Evolutionary conservation across 257 asterid genomes (phyloP).

Genomic region (Solanum rostratum): DNA sequence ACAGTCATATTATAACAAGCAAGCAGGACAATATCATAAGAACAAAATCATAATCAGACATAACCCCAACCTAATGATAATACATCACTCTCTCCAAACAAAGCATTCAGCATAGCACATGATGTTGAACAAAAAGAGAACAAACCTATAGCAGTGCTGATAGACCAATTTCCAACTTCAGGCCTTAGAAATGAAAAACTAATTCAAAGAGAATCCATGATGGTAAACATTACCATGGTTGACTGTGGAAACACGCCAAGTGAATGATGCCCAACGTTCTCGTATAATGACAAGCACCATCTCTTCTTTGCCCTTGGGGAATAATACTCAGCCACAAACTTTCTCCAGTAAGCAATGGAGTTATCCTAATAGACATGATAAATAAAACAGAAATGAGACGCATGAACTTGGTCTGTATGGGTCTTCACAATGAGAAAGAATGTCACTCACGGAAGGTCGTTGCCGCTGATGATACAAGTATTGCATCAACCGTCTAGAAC

Average conservation of each 20-base stretch:
- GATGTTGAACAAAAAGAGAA: not conserved
- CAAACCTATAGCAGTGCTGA: not conserved
- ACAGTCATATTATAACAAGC: not conserved
- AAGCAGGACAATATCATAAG: not conserved
- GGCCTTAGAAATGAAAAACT: not conserved
- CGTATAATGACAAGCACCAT: slow-evolving; percentile 91
- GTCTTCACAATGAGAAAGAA: not conserved
- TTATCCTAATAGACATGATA: slow-evolving; percentile 40
- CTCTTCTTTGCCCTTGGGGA: slow-evolving; percentile 94
- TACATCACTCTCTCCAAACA: not conserved
- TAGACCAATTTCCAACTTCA: not conserved
- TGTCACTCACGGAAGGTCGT: slow-evolving; percentile 73
- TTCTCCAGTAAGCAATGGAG: slow-evolving; percentile 92
- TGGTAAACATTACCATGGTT: slow-evolving; percentile 51
- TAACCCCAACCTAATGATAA: not conserved
- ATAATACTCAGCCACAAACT: slow-evolving; percentile 91
- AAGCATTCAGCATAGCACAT: not conserved
- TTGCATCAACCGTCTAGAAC: slow-evolving; percentile 93
- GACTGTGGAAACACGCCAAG: slow-evolving; percentile 96
- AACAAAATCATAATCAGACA: not conserved
- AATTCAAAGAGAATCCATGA: not conserved
- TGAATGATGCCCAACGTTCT: slow-evolving; percentile 87
- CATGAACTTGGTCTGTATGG: not conserved
- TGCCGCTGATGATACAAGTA: slow-evolving; percentile 92
- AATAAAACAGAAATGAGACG: not conserved